Evolutionary conservation across 192 early-diverging fungal genomes (phyloP).

Genomic region (Glomus cerebriforme): DNA sequence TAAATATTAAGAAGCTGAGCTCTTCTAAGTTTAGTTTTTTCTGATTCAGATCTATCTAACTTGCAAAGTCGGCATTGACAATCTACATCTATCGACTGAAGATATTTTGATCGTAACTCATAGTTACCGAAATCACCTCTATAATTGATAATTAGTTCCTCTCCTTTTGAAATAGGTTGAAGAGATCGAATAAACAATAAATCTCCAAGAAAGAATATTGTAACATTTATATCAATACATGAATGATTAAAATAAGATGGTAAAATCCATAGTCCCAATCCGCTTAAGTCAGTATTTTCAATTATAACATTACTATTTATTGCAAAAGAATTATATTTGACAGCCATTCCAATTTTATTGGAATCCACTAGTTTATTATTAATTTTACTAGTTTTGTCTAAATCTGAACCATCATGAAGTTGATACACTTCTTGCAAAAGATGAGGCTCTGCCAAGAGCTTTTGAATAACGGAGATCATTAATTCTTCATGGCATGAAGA

Average conservation of each 20-base stretch:
- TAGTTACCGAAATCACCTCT: background rate
- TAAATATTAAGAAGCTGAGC: background rate
- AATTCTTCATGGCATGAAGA: background rate
- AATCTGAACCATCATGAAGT: background rate
- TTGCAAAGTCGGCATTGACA: conserved; percentile 12
- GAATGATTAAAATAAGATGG: conserved; percentile 21
- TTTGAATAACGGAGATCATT: background rate
- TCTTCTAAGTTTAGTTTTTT: background rate
- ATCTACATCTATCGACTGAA: background rate
- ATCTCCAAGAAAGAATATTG: background rate
- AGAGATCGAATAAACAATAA: background rate
- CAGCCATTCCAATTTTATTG: background rate
- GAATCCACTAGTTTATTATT: background rate
- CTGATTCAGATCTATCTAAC: background rate
- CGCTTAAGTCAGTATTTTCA: background rate
- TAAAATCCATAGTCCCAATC: background rate
- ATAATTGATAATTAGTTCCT: background rate
- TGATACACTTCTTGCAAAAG: background rate
- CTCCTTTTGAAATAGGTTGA: background rate
- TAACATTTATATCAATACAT: conserved; percentile 12
- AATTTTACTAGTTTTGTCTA: background rate
- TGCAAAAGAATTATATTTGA: background rate
- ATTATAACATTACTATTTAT: background rate
- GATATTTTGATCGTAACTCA: background rate
- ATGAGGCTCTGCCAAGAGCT: background rate